Percentiles rank a stretch among this genome's conserved stretches.
These are phyloP conservation scores for Naumovozyma baii DNA, from an alignment of 805 yeast species.

Conservation along the genomic window DNA sequence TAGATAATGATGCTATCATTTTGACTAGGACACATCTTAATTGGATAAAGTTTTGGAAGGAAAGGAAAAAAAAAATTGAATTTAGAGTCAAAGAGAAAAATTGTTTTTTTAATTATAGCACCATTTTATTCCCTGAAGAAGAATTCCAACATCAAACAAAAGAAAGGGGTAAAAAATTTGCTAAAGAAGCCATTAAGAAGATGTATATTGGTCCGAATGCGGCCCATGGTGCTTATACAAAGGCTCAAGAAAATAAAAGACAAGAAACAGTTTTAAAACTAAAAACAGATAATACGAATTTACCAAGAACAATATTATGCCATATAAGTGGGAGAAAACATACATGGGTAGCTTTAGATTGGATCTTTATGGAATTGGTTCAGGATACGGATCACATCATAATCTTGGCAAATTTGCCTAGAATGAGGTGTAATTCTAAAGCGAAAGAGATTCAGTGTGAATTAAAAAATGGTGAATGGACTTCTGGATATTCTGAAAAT, in stretches of 20 bases:
- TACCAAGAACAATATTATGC: conserved; percentile 44
- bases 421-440: conserved; percentile 6
- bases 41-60: conserved; percentile 17
- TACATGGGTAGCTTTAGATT: conserved; percentile 76
- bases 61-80: conserved; percentile 8
- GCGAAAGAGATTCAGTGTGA: background rate
- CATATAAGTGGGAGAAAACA: conserved; percentile 63
- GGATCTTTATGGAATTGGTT: conserved; percentile 43
- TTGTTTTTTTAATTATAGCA: conserved; percentile 14
- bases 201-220: background rate
- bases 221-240: conserved; percentile 13
- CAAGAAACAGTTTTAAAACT: conserved; percentile 10
- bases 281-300: conserved; percentile 14
- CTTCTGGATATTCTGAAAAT: background rate
- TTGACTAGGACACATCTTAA: conserved; percentile 14
- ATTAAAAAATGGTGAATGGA: conserved; percentile 4
- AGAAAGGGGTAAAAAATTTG: background rate
- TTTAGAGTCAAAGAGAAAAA: conserved; percentile 8
- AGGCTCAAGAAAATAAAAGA: conserved; percentile 13
- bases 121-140: conserved; percentile 9
- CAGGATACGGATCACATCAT: conserved; percentile 59
- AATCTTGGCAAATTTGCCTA: conserved; percentile 38
- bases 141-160: conserved; percentile 1
- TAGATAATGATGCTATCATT: conserved; percentile 22
- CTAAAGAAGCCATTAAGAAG: background rate